Evolutionary conservation across 495 filamentous ascomycete genomes (phyloP).

Genomic region (Trichoderma asperelloides): DNA sequence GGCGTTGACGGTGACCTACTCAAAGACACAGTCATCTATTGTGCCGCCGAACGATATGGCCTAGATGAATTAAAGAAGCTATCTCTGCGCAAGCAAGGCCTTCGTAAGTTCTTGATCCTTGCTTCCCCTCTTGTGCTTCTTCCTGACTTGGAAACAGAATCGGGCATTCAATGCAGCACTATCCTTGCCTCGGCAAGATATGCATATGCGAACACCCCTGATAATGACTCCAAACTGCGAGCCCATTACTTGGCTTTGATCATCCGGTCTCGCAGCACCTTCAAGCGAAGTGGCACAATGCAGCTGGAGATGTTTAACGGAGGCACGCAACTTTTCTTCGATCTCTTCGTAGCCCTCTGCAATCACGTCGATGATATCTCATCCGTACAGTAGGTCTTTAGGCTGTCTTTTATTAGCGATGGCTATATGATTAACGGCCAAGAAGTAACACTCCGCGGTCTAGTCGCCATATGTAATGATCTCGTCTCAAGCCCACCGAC

Average conservation of each 20-base stretch:
- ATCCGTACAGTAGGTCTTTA: conserved; percentile 32
- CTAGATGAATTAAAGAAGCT: conserved; percentile 76
- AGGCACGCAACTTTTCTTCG: conserved; percentile 75
- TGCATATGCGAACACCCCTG: conserved; percentile 81
- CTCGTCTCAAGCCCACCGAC: neutral
- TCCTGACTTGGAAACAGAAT: conserved; percentile 36
- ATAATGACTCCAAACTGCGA: conserved; percentile 77
- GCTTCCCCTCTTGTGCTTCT: neutral
- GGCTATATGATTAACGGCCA: neutral
- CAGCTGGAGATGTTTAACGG: conserved; percentile 88
- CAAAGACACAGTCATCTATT: conserved; percentile 87
- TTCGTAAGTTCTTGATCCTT: conserved; percentile 33
- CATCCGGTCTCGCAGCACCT: conserved; percentile 72
- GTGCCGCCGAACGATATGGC: conserved; percentile 71
- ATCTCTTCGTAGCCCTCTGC: conserved; percentile 85
- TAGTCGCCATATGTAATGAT: conserved; percentile 22
- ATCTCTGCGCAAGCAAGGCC: conserved; percentile 76
- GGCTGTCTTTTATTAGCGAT: neutral
- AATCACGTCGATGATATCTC: conserved; percentile 71
- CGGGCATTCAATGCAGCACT: conserved; percentile 71
- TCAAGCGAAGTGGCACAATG: conserved; percentile 95
- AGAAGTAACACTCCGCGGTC: conserved; percentile 31
- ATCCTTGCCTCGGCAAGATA: conserved; percentile 77
- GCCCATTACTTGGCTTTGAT: conserved; percentile 91
- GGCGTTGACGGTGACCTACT: conserved; percentile 59